Evolutionary conservation across 1,284 basidiomycete species (phyloP).

Genomic region (Papiliotrema terrestris): DNA sequence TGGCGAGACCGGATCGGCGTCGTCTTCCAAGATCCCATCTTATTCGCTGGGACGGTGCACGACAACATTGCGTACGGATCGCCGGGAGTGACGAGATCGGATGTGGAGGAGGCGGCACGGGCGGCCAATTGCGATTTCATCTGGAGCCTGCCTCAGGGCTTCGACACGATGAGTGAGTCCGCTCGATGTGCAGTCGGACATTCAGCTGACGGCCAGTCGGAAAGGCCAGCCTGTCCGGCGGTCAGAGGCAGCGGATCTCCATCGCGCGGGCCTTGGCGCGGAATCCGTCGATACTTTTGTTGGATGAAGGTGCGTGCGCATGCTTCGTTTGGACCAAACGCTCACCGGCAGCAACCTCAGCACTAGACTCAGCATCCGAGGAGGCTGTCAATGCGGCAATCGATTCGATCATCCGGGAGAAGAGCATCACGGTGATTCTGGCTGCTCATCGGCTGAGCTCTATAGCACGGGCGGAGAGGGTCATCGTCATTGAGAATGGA

Average conservation of each 20-base stretch:
- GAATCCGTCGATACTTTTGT: constrained; percentile 52
- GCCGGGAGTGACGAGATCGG: constrained; percentile 64
- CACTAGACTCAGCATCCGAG: constrained; percentile 86
- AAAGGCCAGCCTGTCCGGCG: constrained; percentile 50
- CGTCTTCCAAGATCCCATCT: constrained; percentile 65
- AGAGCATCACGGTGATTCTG: constrained; percentile 79
- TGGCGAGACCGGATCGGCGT: constrained; percentile 85
- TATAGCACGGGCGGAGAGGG: constrained; percentile 76
- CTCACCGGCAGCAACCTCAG: constrained; percentile 50
- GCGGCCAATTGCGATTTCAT: constrained; percentile 96
- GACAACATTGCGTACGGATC: constrained; percentile 91
- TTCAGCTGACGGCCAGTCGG: constrained; percentile 29
- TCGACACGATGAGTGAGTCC: constrained; percentile 65
- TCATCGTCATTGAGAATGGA: constrained; percentile 83
- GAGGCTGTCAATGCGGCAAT: constrained; percentile 76
- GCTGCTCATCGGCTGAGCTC: constrained; percentile 84
- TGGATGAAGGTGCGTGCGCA: constrained; percentile 49
- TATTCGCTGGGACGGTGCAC: constrained; percentile 76
- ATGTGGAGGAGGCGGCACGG: constrained; percentile 82
- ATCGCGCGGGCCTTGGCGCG: constrained; percentile 53
- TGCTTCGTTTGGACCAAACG: not conserved
- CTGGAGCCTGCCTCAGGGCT: constrained; percentile 81
- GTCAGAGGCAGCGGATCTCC: constrained; percentile 53
- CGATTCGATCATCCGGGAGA: constrained; percentile 71
- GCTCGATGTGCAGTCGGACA: too few species aligned